Conservation (phyloP, 164 flowering plant genomes). For the Tetrastigma voinierianum region DNA sequence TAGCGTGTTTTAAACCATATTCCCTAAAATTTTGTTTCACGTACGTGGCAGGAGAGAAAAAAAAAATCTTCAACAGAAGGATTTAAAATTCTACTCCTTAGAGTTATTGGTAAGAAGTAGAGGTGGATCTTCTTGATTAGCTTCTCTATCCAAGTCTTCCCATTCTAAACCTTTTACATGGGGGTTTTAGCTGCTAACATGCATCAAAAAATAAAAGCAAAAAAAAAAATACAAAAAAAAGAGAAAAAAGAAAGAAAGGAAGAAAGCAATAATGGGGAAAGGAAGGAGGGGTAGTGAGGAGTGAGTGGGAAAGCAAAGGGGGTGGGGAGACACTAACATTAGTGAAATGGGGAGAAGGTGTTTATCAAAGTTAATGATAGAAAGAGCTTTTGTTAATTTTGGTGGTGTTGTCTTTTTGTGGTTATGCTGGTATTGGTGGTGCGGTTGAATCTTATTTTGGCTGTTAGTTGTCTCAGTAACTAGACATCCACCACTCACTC, state of each 20-base stretch:
- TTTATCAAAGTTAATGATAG: conserved; percentile 34
- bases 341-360: conserved; percentile 7
- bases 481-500: conserved; percentile 24
- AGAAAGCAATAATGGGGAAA: conserved; percentile 1
- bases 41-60: no score
- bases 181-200: conserved; percentile 31
- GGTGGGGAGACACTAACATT: conserved; percentile 34
- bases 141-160: conserved; percentile 51
- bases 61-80: no score
- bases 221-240: no score
- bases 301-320: not conserved
- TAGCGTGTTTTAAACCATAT: no score
- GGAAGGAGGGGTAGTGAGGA: not conserved
- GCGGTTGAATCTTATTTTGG: conserved; percentile 32
- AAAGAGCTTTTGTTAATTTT: not conserved
- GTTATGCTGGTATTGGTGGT: conserved; percentile 7
- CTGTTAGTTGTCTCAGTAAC: conserved; percentile 60
- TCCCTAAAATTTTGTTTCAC: no score
- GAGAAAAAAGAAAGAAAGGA: no score
- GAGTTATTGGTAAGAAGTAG: conserved; percentile 15
- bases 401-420: conserved; percentile 6
- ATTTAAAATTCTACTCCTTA: no score
- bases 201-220: not conserved
- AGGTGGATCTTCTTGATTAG: conserved; percentile 29
- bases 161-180: conserved; percentile 16